Evolutionary conservation across 2,329 filamentous ascomycete species (phyloP).

Genomic region (Ophiocordyceps australis): DNA sequence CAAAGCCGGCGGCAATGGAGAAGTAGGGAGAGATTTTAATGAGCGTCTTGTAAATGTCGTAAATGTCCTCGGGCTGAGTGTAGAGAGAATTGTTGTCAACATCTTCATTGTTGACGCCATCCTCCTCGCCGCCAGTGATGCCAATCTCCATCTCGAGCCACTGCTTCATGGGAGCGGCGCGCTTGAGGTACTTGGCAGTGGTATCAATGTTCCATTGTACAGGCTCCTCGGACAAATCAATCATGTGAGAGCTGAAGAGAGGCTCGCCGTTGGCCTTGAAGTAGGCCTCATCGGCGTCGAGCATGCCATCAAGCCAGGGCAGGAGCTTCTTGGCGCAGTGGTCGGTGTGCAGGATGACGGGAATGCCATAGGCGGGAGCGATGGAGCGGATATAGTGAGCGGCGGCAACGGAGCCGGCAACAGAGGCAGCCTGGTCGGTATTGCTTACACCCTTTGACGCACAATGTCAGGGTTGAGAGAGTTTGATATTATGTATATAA

Average conservation of each 20-base stretch:
- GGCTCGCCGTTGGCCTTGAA: constrained; percentile 89
- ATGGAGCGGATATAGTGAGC: constrained; percentile 87
- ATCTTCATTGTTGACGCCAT: constrained; percentile 95
- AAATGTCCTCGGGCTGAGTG: constrained; percentile 95
- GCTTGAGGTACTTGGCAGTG: constrained; percentile 85
- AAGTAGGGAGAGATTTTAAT: constrained; percentile 84
- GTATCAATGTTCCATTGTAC: constrained; percentile 84
- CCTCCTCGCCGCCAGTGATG: constrained; percentile 94
- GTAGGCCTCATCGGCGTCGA: constrained; percentile 84
- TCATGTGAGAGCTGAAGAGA: constrained; percentile 96
- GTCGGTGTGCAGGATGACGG: constrained; percentile 90
- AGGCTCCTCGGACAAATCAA: constrained; percentile 84
- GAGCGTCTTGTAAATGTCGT: constrained; percentile 76
- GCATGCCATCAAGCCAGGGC: constrained; percentile 91
- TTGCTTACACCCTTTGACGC: constrained; percentile 51
- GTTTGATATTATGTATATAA: not conserved
- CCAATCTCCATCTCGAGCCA: constrained; percentile 89
- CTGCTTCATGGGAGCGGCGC: constrained; percentile 91
- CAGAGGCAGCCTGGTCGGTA: constrained; percentile 65
- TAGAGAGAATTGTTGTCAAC: constrained; percentile 95
- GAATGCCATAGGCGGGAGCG: constrained; percentile 73
- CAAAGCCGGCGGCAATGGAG: constrained; percentile 94
- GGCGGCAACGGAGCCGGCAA: constrained; percentile 72
- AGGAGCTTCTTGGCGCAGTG: constrained; percentile 99
- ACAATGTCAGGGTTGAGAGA: not conserved